These are phyloP conservation scores for Lichtheimia ornata DNA, from an alignment of 371 early-diverging fungal species.

Conservation along the genomic window DNA sequence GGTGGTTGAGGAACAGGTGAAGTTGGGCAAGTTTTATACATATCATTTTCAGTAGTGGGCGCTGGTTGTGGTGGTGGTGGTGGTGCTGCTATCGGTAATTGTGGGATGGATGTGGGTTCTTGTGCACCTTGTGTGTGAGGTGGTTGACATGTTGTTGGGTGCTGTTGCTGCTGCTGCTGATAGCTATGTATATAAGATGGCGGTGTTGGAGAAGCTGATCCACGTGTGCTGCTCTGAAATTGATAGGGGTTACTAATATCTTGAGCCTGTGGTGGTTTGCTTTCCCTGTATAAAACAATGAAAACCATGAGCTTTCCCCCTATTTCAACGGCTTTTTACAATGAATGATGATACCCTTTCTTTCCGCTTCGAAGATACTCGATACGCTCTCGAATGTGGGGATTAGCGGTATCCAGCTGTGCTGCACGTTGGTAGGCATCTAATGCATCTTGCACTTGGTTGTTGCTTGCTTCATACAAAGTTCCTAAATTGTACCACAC, in stretches of 20 bases:
- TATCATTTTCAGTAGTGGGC: not conserved
- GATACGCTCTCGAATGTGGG: slow-evolving; percentile 83
- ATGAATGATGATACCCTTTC: too few species aligned
- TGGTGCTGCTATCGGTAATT: not conserved
- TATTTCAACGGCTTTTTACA: too few species aligned
- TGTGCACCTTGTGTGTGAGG: not conserved
- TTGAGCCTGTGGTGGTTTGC: slow-evolving; percentile 6
- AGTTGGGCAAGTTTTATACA: not conserved
- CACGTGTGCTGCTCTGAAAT: slow-evolving; percentile 11
- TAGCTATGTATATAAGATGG: not conserved
- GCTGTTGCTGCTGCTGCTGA: slow-evolving; percentile 1
- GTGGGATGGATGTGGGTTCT: not conserved
- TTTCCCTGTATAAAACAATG: slow-evolving; percentile 2
- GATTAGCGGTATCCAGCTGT: slow-evolving; percentile 52
- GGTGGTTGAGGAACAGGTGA: not conserved
- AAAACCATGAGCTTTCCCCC: not conserved
- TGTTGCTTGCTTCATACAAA: slow-evolving; percentile 96
- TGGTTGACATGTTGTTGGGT: not conserved
- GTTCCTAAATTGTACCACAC: slow-evolving; percentile 97
- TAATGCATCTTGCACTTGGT: slow-evolving; percentile 94
- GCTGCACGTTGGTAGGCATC: slow-evolving; percentile 95
- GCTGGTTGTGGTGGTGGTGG: not conserved
- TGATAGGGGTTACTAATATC: slow-evolving; percentile 16
- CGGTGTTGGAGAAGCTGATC: slow-evolving; percentile 1
- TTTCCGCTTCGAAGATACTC: slow-evolving; percentile 19